phyloP scores from a whole-genome alignment of 1,284 basidiomycete genomes.

The Tylopilus microsporus region DNA sequence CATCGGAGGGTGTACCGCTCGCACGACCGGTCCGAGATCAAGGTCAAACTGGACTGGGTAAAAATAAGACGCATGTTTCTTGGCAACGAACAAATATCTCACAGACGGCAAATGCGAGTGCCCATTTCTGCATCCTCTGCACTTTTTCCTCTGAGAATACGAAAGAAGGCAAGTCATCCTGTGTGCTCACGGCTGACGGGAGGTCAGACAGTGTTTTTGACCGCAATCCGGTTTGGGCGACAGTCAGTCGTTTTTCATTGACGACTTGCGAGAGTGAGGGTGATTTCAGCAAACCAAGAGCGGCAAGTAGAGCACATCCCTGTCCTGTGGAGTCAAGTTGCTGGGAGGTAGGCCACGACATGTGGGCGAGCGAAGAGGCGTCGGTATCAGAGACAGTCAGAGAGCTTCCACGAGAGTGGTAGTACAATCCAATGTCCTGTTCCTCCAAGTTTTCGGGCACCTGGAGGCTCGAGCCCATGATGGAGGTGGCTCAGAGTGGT shows the following conservation, averaged over 20 bases:
- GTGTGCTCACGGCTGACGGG: constrained; percentile 11
- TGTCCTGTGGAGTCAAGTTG: constrained; percentile 1
- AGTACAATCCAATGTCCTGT: constrained; percentile 30
- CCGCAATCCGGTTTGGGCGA: constrained; percentile 27
- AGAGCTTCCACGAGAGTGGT: constrained; percentile 26
- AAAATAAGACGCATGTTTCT: background rate
- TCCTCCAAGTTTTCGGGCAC: constrained; percentile 22
- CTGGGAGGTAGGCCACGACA: constrained; percentile 20
- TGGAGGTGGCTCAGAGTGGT: constrained; percentile 1
- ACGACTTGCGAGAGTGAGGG: constrained; percentile 23
- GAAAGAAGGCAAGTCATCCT: constrained; percentile 21
- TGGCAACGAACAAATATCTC: constrained; percentile 16
- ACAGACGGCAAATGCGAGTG: constrained; percentile 76
- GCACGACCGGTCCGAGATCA: constrained; percentile 80
- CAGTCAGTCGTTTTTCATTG: constrained; percentile 11
- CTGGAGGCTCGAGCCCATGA: constrained; percentile 14
- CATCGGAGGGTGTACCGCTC: constrained; percentile 63
- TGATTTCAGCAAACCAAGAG: constrained; percentile 20
- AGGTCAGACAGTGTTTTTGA: constrained; percentile 40
- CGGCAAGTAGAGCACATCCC: background rate
- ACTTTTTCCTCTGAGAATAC: constrained; percentile 47
- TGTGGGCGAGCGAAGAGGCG: constrained; percentile 12
- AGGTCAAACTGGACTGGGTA: constrained; percentile 77
- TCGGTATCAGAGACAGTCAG: constrained; percentile 26
- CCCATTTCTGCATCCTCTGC: constrained; percentile 64